These are phyloP conservation scores for Boletus mariae DNA, from an alignment of 1,284 basidiomycete species.

Conservation along the genomic window DNA sequence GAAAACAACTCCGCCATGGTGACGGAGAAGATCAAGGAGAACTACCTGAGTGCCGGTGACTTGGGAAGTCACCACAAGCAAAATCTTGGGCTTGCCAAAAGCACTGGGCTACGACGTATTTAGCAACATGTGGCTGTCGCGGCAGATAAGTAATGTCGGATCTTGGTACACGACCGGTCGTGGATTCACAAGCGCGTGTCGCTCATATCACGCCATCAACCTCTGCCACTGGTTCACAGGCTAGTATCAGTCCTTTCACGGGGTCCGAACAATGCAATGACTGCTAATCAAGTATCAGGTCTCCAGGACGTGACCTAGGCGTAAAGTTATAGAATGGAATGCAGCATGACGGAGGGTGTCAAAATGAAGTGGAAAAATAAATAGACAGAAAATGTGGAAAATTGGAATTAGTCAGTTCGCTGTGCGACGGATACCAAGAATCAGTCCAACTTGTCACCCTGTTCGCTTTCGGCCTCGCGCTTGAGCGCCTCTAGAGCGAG, in stretches of 20 bases:
- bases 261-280: slow-evolving; percentile 5
- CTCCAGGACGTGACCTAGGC: slow-evolving; percentile 1
- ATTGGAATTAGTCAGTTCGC: neutral
- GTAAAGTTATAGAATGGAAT: slow-evolving; percentile 13
- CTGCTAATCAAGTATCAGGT: slow-evolving; percentile 12
- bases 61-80: slow-evolving; percentile 19
- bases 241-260: slow-evolving; percentile 5
- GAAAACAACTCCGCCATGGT: slow-evolving; percentile 8
- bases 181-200: slow-evolving; percentile 5
- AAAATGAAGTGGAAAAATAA: slow-evolving; percentile 2
- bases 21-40: slow-evolving; percentile 11
- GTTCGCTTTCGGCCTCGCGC: slow-evolving; percentile 19
- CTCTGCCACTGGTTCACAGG: slow-evolving; percentile 1
- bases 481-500: slow-evolving; percentile 38
- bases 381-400: slow-evolving; percentile 4
- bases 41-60: slow-evolving; percentile 18
- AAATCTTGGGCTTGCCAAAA: slow-evolving; percentile 4
- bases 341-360: neutral
- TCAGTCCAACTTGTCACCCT: slow-evolving; percentile 11
- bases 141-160: slow-evolving; percentile 8
- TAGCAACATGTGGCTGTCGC: slow-evolving; percentile 9
- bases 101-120: slow-evolving; percentile 9
- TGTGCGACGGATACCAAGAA: slow-evolving; percentile 1
- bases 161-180: slow-evolving; percentile 10
- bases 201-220: slow-evolving; percentile 12